Evolutionary conservation across 305 asterid species (phyloP).

Genomic region (Solanum hybrid): DNA sequence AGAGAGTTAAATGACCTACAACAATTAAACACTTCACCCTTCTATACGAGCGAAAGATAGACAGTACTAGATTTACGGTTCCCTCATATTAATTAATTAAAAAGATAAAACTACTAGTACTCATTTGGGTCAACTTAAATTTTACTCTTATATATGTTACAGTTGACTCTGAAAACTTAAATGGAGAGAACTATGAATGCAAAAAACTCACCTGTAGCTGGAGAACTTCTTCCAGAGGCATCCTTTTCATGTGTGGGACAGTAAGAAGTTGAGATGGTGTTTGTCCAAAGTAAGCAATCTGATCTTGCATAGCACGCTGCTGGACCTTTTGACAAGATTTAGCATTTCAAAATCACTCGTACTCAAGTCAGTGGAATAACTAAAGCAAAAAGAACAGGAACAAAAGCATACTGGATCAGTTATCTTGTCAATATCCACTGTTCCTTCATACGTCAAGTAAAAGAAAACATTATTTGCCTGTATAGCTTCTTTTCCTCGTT

Average conservation of each 20-base stretch:
- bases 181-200: not conserved
- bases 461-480: conserved; percentile 91
- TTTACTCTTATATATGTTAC: not conserved
- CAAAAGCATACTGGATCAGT: conserved; percentile 65
- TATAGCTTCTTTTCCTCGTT: conserved; percentile 98
- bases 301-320: conserved; percentile 94
- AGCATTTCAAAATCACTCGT: not conserved
- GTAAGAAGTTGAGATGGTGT: conserved; percentile 97
- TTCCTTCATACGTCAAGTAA: conserved; percentile 95
- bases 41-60: not conserved
- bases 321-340: conserved; percentile 52
- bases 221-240: conserved; percentile 83
- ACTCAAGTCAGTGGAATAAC: conserved; percentile 1
- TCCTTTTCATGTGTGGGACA: conserved; percentile 86
- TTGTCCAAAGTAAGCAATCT: conserved; percentile 98
- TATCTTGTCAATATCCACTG: conserved; percentile 96
- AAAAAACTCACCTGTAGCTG: conserved; percentile 69
- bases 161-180: not conserved
- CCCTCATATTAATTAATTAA: not conserved
- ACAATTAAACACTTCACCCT: not conserved
- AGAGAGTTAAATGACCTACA: not conserved
- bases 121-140: not conserved
- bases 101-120: not conserved
- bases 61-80: not conserved
- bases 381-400: conserved; percentile 7